Percentiles rank a stretch among this genome's conserved stretches.
These are phyloP conservation scores for Vinca minor DNA, from an alignment of 257 asterid species.

Conservation along the genomic window DNA sequence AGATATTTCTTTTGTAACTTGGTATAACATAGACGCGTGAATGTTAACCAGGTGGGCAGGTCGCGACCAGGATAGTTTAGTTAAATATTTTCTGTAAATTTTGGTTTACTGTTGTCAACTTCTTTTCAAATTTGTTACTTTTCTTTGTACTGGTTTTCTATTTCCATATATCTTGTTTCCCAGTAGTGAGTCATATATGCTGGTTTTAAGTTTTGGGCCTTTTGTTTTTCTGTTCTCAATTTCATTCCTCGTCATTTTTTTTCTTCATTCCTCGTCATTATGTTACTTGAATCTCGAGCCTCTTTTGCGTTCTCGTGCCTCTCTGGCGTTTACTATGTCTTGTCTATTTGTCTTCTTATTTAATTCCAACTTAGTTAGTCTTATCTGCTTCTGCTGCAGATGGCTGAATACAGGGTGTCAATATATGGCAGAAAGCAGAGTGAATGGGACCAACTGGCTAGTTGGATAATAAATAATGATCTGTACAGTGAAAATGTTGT, in stretches of 20 bases:
- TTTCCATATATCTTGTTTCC: not conserved
- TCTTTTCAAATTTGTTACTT: not conserved
- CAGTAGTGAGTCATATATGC: not conserved
- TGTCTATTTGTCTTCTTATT: conserved; percentile 14
- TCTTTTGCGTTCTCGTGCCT: not conserved
- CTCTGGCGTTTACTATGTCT: not conserved
- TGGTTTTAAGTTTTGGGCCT: not conserved
- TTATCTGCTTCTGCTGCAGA: conserved; percentile 42
- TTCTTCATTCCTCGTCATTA: too few species aligned
- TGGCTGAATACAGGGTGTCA: conserved; percentile 94
- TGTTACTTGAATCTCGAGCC: not conserved
- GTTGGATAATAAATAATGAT: conserved; percentile 92
- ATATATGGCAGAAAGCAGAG: conserved; percentile 95
- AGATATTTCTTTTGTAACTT: not conserved
- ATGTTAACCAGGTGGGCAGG: not conserved
- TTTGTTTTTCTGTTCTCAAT: not conserved
- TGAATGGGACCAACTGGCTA: conserved; percentile 96
- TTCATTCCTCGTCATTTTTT: not conserved
- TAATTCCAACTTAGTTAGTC: conserved; percentile 5
- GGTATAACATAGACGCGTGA: not conserved
- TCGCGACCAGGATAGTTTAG: not conserved
- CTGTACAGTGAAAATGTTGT: conserved; percentile 87
- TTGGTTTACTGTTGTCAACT: not conserved
- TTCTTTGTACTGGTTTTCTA: not conserved
- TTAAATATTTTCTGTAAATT: not conserved